These are phyloP conservation scores for Rosa persica DNA, from an alignment of 306 rosid species.

Conservation along the genomic window DNA sequence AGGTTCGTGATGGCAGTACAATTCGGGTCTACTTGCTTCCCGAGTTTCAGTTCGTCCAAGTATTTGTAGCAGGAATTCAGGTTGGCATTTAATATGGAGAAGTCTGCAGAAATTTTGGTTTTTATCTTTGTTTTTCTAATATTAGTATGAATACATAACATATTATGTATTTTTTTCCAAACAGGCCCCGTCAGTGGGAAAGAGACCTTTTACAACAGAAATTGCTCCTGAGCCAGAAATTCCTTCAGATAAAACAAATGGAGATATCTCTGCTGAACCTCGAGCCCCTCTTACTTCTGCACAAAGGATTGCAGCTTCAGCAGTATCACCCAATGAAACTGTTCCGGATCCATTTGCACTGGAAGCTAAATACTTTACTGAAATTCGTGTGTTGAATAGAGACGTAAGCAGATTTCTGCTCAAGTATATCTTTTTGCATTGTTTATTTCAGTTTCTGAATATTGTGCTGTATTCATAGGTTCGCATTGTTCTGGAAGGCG, in stretches of 20 bases:
- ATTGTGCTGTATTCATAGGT: slow-evolving; percentile 58
- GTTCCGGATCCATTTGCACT: slow-evolving; percentile 75
- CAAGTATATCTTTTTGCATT: slow-evolving; percentile 13
- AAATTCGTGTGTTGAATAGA: slow-evolving; percentile 81
- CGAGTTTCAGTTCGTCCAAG: slow-evolving; percentile 93
- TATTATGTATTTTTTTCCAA: slow-evolving; percentile 20
- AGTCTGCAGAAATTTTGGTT: slow-evolving; percentile 1
- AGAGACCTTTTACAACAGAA: slow-evolving; percentile 63
- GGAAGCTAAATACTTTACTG: slow-evolving; percentile 95
- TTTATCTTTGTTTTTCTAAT: not conserved
- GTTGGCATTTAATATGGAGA: slow-evolving; percentile 30
- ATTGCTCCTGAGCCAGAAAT: slow-evolving; percentile 53
- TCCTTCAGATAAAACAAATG: slow-evolving; percentile 55
- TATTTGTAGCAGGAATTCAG: slow-evolving; percentile 91
- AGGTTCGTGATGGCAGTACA: slow-evolving; percentile 94
- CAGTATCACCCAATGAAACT: slow-evolving; percentile 49
- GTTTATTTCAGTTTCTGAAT: slow-evolving; percentile 28
- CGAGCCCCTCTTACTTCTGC: slow-evolving; percentile 87
- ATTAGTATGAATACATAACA: slow-evolving; percentile 3
- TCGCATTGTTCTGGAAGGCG: slow-evolving; percentile 90
- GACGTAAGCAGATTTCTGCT: slow-evolving; percentile 53
- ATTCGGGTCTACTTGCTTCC: slow-evolving; percentile 82
- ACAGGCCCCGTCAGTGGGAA: slow-evolving; percentile 94
- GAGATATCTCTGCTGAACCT: slow-evolving; percentile 65
- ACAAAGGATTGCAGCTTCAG: slow-evolving; percentile 84